Evolutionary conservation across 2,329 filamentous ascomycete genomes (phyloP).

Genomic region (Monilinia fructigena): DNA sequence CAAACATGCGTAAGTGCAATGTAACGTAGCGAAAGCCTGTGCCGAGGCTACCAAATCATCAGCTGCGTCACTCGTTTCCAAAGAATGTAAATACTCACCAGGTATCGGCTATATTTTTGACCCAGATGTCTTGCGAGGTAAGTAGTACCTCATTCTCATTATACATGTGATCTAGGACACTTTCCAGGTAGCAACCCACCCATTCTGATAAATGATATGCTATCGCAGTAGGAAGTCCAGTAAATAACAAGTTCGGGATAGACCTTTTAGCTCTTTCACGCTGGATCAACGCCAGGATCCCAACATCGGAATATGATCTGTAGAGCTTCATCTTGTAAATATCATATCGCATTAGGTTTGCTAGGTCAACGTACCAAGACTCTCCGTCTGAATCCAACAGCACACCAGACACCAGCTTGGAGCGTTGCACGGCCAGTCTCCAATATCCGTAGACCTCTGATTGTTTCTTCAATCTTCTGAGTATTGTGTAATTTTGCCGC

Average conservation of each 20-base stretch:
- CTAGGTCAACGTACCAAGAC: conserved; percentile 34
- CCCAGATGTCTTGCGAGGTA: conserved; percentile 24
- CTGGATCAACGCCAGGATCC: conserved; percentile 34
- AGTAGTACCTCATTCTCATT: conserved; percentile 30
- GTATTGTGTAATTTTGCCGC: conserved; percentile 29
- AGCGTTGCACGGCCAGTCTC: conserved; percentile 35
- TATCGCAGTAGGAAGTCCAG: conserved; percentile 37
- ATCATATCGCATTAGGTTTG: background rate
- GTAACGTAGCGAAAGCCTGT: conserved; percentile 32
- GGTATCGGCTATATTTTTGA: conserved; percentile 20
- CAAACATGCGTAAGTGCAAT: conserved; percentile 38
- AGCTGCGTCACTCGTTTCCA: background rate
- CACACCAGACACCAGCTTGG: conserved; percentile 40
- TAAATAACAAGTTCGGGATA: conserved; percentile 30
- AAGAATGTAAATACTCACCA: conserved; percentile 25
- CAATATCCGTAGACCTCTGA: conserved; percentile 36
- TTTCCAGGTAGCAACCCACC: conserved; percentile 31
- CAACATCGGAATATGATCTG: conserved; percentile 34
- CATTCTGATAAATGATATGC: conserved; percentile 37
- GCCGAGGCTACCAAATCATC: conserved; percentile 34
- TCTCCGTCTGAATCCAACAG: conserved; percentile 38
- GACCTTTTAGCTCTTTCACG: conserved; percentile 31
- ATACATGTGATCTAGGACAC: conserved; percentile 30
- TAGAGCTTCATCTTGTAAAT: conserved; percentile 35
- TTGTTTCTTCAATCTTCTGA: conserved; percentile 35